Base-by-base conservation (phyloP, 225 moss, liverwort and hornwort genomes). In the Polytrichum formosum region DNA sequence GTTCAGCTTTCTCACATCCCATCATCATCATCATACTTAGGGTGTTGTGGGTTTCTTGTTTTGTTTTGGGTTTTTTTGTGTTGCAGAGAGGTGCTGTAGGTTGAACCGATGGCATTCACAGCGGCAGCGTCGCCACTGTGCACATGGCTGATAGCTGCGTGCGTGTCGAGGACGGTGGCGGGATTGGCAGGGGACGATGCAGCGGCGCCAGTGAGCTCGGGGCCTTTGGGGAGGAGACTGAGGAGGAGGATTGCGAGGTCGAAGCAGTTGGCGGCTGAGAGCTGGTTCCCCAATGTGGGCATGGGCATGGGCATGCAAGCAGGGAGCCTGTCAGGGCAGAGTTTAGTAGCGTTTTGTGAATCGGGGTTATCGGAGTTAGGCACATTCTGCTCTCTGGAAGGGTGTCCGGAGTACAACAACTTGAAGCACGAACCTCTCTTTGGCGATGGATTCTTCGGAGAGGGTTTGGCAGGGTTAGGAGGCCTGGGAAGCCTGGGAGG, bases 141-240 rank as follows among this genome's bases (percentile, higher is more conserved):
- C 72, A 83, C 83, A 27, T 83, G 83, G 83, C 56, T 83, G 68
- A 74, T 83, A 65, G 83, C 83, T 66, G 83, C 74, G 5, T 84
- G 74, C 77, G 74, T 84, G 62, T 74, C 80, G 59, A 76, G 68
- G 71, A 79, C 83, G 59, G 74, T 80, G 53, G 74, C 72, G 67
- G 79, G 77, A 28, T 70, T 72, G 23, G 53, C 62, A 75, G 70
- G 73, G 28, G 83, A 76, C 30, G 68, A 75, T 56, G 74, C 70
- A 67, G 70, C 65, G 22, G 56, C 53, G 33, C 75, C 65, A 19
- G 56, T 62, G 53, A 78, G 75, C 75, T 73, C 80, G 70, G 73
- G 73, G 26, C 68, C 80, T 30, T 25, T 80, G 73, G 77, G 75
- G 25, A 83, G 75, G 72, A 73, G 83, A n/a, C 59, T 84, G 28